Evolutionary conservation across 2,329 filamentous ascomycete genomes (phyloP).

Genomic region (Nigrospora sphaerica): DNA sequence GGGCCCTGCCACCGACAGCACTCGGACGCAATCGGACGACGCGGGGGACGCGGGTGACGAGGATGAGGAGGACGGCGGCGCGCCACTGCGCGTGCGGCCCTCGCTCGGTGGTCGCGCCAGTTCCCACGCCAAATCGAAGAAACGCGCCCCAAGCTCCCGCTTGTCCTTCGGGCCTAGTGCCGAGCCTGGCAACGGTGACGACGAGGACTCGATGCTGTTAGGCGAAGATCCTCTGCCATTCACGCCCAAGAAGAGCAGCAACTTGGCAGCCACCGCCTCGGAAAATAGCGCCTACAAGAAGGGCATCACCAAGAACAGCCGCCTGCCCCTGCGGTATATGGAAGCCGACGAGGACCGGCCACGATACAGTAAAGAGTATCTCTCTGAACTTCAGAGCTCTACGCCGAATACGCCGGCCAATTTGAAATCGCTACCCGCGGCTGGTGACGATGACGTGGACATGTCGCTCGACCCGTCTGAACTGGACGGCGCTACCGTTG

Average conservation of each 20-base stretch:
- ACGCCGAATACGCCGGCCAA: conserved; percentile 77
- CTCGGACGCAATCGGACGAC: conserved; percentile 6
- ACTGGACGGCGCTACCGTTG: conserved; percentile 57
- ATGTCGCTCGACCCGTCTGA: conserved; percentile 54
- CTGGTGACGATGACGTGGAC: conserved; percentile 37
- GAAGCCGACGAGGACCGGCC: conserved; percentile 63
- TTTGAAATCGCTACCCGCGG: conserved; percentile 34
- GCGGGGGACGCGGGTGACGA: conserved; percentile 21
- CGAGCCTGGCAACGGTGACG: conserved; percentile 45
- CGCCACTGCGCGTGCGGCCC: conserved; percentile 43
- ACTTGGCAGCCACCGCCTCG: conserved; percentile 54
- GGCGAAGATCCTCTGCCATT: conserved; percentile 34
- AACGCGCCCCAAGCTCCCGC: conserved; percentile 55
- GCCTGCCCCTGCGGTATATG: conserved; percentile 49
- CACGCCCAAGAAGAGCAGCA: conserved; percentile 52
- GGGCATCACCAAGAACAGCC: conserved; percentile 36
- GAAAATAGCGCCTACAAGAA: conserved; percentile 61
- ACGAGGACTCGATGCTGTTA: conserved; percentile 30
- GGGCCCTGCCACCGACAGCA: conserved; percentile 10
- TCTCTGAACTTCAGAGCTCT: conserved; percentile 78
- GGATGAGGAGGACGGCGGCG: conserved; percentile 35
- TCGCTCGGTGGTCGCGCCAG: conserved; percentile 30
- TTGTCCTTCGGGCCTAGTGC: conserved; percentile 68
- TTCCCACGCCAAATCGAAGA: conserved; percentile 55
- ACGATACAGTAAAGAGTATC: conserved; percentile 77